phyloP scores from a whole-genome alignment of 148 eudicot genomes.

The Cornus suecica region DNA sequence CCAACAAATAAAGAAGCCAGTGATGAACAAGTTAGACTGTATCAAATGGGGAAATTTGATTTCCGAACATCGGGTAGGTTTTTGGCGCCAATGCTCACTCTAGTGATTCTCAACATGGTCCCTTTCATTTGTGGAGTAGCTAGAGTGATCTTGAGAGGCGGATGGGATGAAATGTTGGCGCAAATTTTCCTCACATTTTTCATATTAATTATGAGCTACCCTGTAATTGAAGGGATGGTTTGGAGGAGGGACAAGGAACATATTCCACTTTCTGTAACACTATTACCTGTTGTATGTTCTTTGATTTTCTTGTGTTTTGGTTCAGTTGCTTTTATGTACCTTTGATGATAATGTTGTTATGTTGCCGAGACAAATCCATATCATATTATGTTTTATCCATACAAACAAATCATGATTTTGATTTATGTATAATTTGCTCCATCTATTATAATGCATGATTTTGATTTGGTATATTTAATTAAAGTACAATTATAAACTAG shows the following conservation, averaged over 20 bases:
- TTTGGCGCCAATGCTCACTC: conserved; percentile 18
- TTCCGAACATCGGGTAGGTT: conserved; percentile 34
- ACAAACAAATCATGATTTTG: no score
- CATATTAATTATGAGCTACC: conserved; percentile 18
- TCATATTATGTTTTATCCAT: no score
- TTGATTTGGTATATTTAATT: no score
- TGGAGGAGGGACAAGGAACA: conserved; percentile 27
- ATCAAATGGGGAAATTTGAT: conserved; percentile 26
- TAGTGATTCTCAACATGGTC: conserved; percentile 16
- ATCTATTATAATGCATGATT: no score
- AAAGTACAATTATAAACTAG: no score
- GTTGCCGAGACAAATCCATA: no score
- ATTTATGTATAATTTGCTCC: no score
- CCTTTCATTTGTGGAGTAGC: conserved; percentile 23
- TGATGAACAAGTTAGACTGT: conserved; percentile 12
- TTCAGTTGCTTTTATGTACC: not conserved
- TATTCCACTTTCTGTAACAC: conserved; percentile 11
- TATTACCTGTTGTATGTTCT: conserved; percentile 13
- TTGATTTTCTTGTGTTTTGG: not conserved
- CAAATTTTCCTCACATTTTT: conserved; percentile 20
- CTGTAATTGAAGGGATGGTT: conserved; percentile 27
- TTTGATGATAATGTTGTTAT: not conserved
- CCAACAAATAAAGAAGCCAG: conserved; percentile 33
- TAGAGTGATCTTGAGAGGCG: conserved; percentile 3
- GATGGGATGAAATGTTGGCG: conserved; percentile 21